Base-by-base conservation (phyloP, 2,329 filamentous ascomycete species). In the Colletotrichum somersetense region DNA sequence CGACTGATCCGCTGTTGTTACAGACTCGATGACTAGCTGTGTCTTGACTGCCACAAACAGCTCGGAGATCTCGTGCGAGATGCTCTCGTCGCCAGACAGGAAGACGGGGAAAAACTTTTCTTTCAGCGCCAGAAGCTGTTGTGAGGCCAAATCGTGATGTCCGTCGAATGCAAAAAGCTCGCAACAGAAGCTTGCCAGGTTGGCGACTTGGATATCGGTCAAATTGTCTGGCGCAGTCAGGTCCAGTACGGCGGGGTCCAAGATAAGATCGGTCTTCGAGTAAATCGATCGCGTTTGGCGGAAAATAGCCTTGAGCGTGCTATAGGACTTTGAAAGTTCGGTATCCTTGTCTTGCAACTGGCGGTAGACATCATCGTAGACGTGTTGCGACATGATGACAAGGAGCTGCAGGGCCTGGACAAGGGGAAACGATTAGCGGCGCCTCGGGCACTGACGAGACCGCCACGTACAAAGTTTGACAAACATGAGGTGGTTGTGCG, bases 11-110 rank as follows among this genome's bases (percentile, higher is more conserved):
- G 85, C 82, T 59, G 87, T 79, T 8, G 81, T 82, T 53, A 86
- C 82, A 14, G 85, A 84, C 57, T 86, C 82, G 71, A 92, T 89
- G 62, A 91, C 80, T 70, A 81, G 77, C 61, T 86, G 84, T 0
- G 84, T 85, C 75, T 85, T 87, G 71, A 87, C 81, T n/a, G 80
- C 81, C 26, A 88, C 76, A 57, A 85, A 84, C 2, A 88, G 75
- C 12, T 84, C 83, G 20, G 83, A 80, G 53, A 85, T 79, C 2
- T 83, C 80, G 14, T 80, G 78, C 3, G 83, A 81, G 7, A 86
- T 79, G 30, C 85, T 82, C 55, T 78, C 79, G 11, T 79, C 75
- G 52, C 82, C 81, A 8, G 79, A 78, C 7, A 83, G 72, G 18
- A 87, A 85, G 0, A 85, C 82, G 62, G 83, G 81, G 59, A 83